Percentiles rank a stretch among this genome's conserved stretches.
Conservation (phyloP, 768 basidiomycete genomes). For the Russula lepida region DNA sequence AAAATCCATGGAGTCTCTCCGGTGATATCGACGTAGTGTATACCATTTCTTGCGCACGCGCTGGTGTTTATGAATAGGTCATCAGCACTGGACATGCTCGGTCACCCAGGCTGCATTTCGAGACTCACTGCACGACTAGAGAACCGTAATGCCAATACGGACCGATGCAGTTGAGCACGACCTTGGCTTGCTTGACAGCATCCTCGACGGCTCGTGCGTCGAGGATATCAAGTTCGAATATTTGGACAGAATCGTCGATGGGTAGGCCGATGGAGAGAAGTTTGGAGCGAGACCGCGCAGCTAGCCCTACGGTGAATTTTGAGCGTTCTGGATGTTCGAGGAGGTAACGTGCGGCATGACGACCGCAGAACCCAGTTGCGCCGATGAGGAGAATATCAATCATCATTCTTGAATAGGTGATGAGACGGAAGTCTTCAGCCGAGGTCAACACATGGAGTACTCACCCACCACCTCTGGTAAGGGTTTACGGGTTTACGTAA, state of each 20-base stretch:
- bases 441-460: too few relatives aligned
- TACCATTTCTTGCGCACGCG: conserved; percentile 63
- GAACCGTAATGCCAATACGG: conserved; percentile 68
- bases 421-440: neutral
- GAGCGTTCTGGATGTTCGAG: conserved; percentile 16
- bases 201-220: conserved; percentile 44
- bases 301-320: conserved; percentile 14
- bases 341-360: conserved; percentile 19
- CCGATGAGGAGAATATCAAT: conserved; percentile 20
- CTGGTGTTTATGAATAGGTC: conserved; percentile 26
- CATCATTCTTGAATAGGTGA: neutral
- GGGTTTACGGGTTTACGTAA: too few relatives aligned
- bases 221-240: conserved; percentile 53
- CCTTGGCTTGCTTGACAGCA: conserved; percentile 47
- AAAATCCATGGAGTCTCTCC: conserved; percentile 64
- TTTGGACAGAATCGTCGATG: conserved; percentile 26
- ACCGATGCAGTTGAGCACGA: conserved; percentile 73
- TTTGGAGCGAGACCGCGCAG: conserved; percentile 17
- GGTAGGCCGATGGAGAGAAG: conserved; percentile 5
- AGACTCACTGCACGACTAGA: conserved; percentile 55
- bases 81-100: neutral
- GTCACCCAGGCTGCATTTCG: neutral
- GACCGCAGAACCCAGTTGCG: conserved; percentile 21
- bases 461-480: too few relatives aligned
- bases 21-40: conserved; percentile 82